phyloP scores from a whole-genome alignment of 495 filamentous ascomycete genomes.

The Tuber umbilicatum region DNA sequence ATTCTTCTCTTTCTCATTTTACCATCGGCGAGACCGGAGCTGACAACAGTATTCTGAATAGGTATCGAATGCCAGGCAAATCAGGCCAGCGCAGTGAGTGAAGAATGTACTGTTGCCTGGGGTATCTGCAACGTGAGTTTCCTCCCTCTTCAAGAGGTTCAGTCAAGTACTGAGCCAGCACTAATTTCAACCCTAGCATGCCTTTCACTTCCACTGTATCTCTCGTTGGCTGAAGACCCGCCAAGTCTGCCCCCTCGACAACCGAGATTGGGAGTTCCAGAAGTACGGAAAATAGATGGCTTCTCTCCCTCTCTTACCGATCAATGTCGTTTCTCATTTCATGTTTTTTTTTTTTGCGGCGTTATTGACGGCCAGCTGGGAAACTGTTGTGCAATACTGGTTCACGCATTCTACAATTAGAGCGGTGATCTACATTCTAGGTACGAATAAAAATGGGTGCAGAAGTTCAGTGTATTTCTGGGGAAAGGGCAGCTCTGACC shows the following conservation, averaged over 20 bases:
- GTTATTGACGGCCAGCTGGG: not conserved
- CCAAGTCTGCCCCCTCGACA: conserved; percentile 96
- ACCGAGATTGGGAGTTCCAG: conserved; percentile 99
- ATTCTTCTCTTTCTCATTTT: not conserved
- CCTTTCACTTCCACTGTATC: conserved; percentile 99
- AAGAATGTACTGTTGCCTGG: conserved; percentile 98
- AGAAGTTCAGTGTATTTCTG: not conserved
- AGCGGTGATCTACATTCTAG: not conserved
- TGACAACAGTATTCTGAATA: conserved; percentile 43
- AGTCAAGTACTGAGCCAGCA: not conserved
- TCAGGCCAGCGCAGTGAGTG: conserved; percentile 91
- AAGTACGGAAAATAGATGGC: conserved; percentile 78
- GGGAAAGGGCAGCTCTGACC: not conserved
- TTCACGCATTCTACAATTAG: not conserved
- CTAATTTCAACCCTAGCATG: conserved; percentile 58
- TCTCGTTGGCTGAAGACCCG: conserved; percentile 99
- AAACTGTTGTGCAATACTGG: not conserved
- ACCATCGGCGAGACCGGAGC: not conserved
- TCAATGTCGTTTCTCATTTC: not conserved
- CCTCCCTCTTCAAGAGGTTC: not conserved
- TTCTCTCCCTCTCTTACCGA: conserved; percentile 25
- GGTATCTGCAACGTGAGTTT: conserved; percentile 91
- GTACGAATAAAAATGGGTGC: not conserved
- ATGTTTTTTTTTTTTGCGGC: not conserved
- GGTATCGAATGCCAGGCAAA: conserved; percentile 99